Percentiles rank a stretch among this genome's conserved stretches.
phyloP scores from a whole-genome alignment of 768 basidiomycete genomes.

The Psilocybe subaeruginosa region DNA sequence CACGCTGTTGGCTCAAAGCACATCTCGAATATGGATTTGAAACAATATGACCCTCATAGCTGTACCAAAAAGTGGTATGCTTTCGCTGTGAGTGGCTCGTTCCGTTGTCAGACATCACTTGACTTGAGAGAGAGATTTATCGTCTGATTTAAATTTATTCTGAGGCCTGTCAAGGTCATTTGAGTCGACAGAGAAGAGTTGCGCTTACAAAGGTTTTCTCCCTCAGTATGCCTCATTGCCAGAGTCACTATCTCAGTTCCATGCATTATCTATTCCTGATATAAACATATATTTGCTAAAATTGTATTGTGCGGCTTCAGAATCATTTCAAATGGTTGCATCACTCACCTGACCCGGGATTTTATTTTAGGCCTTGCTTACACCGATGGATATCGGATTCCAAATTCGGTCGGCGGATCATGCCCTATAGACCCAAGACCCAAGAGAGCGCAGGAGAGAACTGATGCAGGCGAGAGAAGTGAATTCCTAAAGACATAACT shows the following conservation, averaged over 20 bases:
- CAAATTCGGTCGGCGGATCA: constrained; percentile 4
- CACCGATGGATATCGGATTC: constrained; percentile 4
- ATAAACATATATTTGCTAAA: not conserved
- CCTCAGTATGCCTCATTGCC: not conserved
- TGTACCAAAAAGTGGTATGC: constrained; percentile 15
- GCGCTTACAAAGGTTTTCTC: not conserved
- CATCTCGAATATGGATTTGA: constrained; percentile 50
- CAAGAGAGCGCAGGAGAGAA: no score
- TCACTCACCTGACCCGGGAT: constrained; percentile 12
- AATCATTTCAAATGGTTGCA: not conserved
- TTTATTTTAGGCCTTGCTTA: constrained; percentile 3
- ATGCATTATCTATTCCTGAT: not conserved
- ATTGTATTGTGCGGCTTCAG: not conserved
- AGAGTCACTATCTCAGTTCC: not conserved
- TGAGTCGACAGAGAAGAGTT: not conserved
- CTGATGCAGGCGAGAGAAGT: no score
- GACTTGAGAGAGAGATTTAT: not conserved
- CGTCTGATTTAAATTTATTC: not conserved
- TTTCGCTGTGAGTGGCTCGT: constrained; percentile 56
- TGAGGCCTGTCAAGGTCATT: not conserved
- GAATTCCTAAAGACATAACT: no score
- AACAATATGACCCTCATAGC: constrained; percentile 57
- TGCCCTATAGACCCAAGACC: no score
- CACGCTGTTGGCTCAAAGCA: constrained; percentile 42
- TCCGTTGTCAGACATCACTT: constrained; percentile 62